phyloP scores from a whole-genome alignment of 164 flowering plant genomes.

The Malania oleifera region DNA sequence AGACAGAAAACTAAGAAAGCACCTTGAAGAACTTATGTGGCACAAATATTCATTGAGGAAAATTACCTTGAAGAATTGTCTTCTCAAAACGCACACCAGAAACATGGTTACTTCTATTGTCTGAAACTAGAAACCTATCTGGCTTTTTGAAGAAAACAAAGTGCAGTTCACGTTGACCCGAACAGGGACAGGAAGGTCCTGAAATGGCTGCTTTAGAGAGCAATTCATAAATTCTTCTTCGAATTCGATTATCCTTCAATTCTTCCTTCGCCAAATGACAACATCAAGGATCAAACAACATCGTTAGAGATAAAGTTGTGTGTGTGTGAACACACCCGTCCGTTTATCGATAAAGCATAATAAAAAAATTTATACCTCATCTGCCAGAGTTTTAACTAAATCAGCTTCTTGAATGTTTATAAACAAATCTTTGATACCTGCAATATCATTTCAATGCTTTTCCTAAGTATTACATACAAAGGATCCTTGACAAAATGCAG shows the following conservation, averaged over 20 bases:
- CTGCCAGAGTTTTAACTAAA: slow-evolving; percentile 51
- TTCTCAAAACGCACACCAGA: slow-evolving; percentile 68
- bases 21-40: background rate
- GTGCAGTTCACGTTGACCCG: slow-evolving; percentile 75
- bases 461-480: background rate
- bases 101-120: slow-evolving; percentile 40
- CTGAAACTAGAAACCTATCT: slow-evolving; percentile 57
- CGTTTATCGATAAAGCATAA: too few relatives aligned
- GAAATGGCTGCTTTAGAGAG: slow-evolving; percentile 72
- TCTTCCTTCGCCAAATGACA: slow-evolving; percentile 63
- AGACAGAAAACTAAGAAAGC: background rate
- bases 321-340: too few relatives aligned
- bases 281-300: slow-evolving; percentile 4
- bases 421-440: slow-evolving; percentile 64
- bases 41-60: background rate
- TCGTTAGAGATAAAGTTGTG: slow-evolving; percentile 2
- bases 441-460: slow-evolving; percentile 15
- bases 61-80: slow-evolving; percentile 70
- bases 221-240: slow-evolving; percentile 73
- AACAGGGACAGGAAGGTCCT: slow-evolving; percentile 24
- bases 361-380: slow-evolving; percentile 59
- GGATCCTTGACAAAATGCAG: background rate
- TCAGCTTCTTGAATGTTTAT: slow-evolving; percentile 66
- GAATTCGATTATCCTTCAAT: slow-evolving; percentile 71
- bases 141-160: slow-evolving; percentile 85